phyloP scores from a whole-genome alignment of 2,329 filamentous ascomycete genomes.

The Calonectria crousiana region DNA sequence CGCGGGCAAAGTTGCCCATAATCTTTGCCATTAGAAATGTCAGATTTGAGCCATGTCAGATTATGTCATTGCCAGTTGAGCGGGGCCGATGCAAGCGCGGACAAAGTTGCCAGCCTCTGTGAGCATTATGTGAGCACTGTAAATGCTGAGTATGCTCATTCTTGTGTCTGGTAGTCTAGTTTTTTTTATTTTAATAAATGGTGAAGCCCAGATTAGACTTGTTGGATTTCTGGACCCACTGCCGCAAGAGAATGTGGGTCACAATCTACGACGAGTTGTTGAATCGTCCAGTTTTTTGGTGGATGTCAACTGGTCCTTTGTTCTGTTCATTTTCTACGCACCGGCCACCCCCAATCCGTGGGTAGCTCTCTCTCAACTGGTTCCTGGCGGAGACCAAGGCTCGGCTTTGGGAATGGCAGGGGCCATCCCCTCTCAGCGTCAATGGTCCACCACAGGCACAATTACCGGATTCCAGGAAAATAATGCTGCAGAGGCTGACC shows the following conservation, averaged over 20 bases:
- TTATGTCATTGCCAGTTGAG: not conserved
- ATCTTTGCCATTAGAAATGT: not conserved
- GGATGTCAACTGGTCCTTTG: not conserved
- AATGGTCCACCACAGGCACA: conserved; percentile 20
- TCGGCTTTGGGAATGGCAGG: not conserved
- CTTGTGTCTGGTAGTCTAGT: not conserved
- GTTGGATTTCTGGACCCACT: no score
- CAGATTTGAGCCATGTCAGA: not conserved
- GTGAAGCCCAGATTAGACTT: not conserved
- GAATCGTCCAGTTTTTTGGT: no score
- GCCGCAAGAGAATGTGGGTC: not conserved
- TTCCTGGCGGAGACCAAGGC: no score
- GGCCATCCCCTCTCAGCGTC: conserved; percentile 4
- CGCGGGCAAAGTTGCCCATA: not conserved
- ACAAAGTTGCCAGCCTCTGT: not conserved
- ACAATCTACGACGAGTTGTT: not conserved
- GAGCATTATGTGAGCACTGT: not conserved
- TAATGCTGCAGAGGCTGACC: not conserved
- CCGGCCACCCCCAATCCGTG: not conserved
- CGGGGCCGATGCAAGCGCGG: not conserved
- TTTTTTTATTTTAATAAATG: not conserved
- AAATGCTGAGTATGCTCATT: not conserved
- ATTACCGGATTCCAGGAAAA: conserved; percentile 5
- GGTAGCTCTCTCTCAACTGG: no score
- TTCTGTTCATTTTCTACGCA: not conserved